Evolutionary conservation across 116 monocot genomes (phyloP).

Genomic region (Dioscorea cayenensis): DNA sequence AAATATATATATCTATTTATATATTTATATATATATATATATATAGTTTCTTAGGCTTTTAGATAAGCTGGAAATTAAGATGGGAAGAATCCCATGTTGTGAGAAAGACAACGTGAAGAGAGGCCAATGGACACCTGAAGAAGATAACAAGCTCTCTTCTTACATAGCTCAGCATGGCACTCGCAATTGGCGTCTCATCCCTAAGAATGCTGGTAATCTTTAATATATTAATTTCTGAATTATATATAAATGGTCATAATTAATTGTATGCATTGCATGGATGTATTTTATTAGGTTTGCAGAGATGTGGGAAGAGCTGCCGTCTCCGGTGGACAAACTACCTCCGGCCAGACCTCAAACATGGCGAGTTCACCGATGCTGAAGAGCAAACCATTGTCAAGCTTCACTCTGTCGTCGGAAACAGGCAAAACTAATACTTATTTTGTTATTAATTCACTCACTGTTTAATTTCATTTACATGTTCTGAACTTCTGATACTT

Average conservation of each 20-base stretch:
- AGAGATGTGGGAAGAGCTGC: conserved; percentile 88
- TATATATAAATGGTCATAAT: neutral
- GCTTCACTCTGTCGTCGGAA: conserved; percentile 74
- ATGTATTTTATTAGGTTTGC: conserved; percentile 37
- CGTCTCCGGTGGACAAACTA: conserved; percentile 88
- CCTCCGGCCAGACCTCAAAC: conserved; percentile 80
- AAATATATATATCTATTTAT: too few relatives aligned
- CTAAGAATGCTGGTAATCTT: conserved; percentile 81
- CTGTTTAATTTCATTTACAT: too few relatives aligned
- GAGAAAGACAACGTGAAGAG: conserved; percentile 94
- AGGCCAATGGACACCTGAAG: conserved; percentile 97
- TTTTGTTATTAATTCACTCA: neutral
- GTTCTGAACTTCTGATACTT: too few relatives aligned
- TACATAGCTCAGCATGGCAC: conserved; percentile 94
- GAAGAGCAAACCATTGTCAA: conserved; percentile 83
- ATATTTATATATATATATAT: too few relatives aligned
- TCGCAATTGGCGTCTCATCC: conserved; percentile 93
- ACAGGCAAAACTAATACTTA: conserved; percentile 28
- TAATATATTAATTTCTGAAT: neutral
- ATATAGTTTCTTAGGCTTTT: too few relatives aligned
- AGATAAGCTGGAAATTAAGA: conserved; percentile 11
- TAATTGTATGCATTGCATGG: neutral
- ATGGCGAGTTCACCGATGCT: conserved; percentile 63
- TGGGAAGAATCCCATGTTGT: conserved; percentile 93
- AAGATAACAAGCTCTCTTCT: conserved; percentile 90